Evolutionary conservation across 805 yeast species (phyloP).

Genomic region (Wickerhamiella domercqiae): DNA sequence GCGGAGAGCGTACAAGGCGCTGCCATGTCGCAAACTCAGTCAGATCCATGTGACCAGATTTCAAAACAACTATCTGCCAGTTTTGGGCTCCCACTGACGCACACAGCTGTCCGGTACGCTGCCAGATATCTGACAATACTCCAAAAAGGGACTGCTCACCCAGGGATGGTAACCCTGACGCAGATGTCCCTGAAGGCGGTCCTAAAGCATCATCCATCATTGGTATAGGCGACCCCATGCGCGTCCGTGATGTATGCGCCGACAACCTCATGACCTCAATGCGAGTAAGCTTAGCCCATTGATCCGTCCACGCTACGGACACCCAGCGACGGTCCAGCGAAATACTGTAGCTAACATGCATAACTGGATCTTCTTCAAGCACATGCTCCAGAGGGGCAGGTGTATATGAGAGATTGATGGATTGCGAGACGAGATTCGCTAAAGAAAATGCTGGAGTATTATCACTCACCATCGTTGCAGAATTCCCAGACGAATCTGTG

Average conservation of each 20-base stretch:
- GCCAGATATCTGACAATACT: constrained; percentile 14
- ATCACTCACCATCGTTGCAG: background rate
- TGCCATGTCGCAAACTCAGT: constrained; percentile 23
- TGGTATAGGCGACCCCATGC: constrained; percentile 4
- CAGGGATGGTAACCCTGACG: background rate
- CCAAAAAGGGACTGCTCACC: constrained; percentile 8
- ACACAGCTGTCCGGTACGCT: constrained; percentile 7
- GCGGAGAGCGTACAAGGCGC: constrained; percentile 3
- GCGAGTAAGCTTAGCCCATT: constrained; percentile 47
- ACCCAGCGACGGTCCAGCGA: constrained; percentile 74
- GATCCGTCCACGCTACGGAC: constrained; percentile 80
- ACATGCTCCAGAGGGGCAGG: constrained; percentile 18
- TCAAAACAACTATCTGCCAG: constrained; percentile 25
- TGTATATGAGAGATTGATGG: constrained; percentile 16
- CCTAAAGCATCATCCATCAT: background rate
- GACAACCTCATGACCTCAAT: constrained; percentile 35
- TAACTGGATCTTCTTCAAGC: constrained; percentile 51
- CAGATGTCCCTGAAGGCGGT: background rate
- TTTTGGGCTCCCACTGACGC: background rate
- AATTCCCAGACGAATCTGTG: background rate
- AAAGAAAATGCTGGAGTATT: constrained; percentile 21
- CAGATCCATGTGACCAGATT: constrained; percentile 23
- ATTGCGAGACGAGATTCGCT: constrained; percentile 22
- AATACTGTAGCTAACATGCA: constrained; percentile 76
- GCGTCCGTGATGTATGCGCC: constrained; percentile 1